A percentile compares a stretch with the other conserved stretches of the same genome.
Evolutionary conservation across 2,329 filamentous ascomycete species (phyloP).

Genomic region (Alternaria ethzedia): DNA sequence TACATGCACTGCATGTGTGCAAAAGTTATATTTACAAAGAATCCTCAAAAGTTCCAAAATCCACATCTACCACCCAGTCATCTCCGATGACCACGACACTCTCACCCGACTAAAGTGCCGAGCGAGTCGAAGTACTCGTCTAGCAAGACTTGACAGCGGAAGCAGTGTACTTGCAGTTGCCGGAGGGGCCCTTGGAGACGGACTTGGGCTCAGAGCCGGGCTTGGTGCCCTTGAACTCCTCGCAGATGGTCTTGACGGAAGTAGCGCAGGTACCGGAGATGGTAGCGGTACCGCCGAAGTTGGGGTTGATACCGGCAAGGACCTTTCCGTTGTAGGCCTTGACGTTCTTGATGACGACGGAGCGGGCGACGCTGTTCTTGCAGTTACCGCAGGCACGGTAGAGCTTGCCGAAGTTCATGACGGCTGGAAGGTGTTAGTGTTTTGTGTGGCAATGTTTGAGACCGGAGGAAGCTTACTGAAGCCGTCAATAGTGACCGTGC

Average conservation of each 20-base stretch:
- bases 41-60: slow-evolving; percentile 16
- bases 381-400: slow-evolving; percentile 58
- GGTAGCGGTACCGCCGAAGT: slow-evolving; percentile 58
- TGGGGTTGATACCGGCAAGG: slow-evolving; percentile 59
- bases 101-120: not conserved
- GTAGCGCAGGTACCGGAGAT: slow-evolving; percentile 45
- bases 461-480: no score
- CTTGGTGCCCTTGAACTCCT: slow-evolving; percentile 43
- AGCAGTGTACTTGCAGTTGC: slow-evolving; percentile 41
- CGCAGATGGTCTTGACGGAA: slow-evolving; percentile 42
- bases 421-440: slow-evolving; percentile 21
- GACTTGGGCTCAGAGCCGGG: slow-evolving; percentile 39
- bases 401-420: slow-evolving; percentile 49
- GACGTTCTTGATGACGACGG: slow-evolving; percentile 55
- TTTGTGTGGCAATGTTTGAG: no score
- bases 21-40: slow-evolving; percentile 26
- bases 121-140: not conserved
- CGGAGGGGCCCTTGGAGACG: slow-evolving; percentile 37
- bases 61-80: not conserved
- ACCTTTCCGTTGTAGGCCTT: slow-evolving; percentile 52
- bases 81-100: not conserved
- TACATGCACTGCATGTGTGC: slow-evolving; percentile 19
- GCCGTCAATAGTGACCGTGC: slow-evolving; percentile 48
- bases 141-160: slow-evolving; percentile 42
- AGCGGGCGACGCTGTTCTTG: slow-evolving; percentile 56